Conservation (phyloP, 805 yeast species). For the Wickerhamiella kazuoi region DNA sequence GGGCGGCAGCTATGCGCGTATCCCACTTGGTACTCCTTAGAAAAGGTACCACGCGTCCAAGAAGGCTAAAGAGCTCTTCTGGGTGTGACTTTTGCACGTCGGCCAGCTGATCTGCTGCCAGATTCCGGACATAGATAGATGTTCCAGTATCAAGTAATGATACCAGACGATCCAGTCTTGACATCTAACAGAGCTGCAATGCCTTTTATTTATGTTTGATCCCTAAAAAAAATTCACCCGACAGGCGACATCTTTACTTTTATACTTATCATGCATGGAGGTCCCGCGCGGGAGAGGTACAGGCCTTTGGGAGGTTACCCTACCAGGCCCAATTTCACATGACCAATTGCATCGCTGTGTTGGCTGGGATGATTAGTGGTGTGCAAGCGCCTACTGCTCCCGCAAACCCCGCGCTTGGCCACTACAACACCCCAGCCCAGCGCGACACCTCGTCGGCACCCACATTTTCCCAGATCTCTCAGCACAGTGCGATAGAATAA, state of each 20-base stretch:
- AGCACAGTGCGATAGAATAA: too few relatives aligned
- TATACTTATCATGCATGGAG: not conserved
- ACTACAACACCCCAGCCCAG: too few relatives aligned
- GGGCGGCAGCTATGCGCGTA: conserved; percentile 83
- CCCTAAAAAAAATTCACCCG: not conserved
- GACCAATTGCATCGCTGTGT: too few relatives aligned
- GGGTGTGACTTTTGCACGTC: conserved; percentile 91
- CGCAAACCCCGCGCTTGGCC: too few relatives aligned
- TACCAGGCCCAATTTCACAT: too few relatives aligned
- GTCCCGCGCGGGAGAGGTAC: too few relatives aligned
- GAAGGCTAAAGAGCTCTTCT: conserved; percentile 65
- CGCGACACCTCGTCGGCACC: too few relatives aligned
- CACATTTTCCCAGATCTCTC: too few relatives aligned
- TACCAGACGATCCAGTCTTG: conserved; percentile 19
- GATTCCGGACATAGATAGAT: conserved; percentile 77
- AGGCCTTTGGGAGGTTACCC: too few relatives aligned
- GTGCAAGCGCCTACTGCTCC: too few relatives aligned
- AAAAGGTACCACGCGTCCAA: conserved; percentile 84
- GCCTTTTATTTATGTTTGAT: not conserved
- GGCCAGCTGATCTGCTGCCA: conserved; percentile 94
- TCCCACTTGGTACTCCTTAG: conserved; percentile 81
- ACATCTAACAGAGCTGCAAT: conserved; percentile 11
- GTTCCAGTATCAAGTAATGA: conserved; percentile 74
- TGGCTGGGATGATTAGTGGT: too few relatives aligned
- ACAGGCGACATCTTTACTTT: not conserved